Conservation (phyloP, 169 alveolate species). For the Eimeria mitis region DNA sequence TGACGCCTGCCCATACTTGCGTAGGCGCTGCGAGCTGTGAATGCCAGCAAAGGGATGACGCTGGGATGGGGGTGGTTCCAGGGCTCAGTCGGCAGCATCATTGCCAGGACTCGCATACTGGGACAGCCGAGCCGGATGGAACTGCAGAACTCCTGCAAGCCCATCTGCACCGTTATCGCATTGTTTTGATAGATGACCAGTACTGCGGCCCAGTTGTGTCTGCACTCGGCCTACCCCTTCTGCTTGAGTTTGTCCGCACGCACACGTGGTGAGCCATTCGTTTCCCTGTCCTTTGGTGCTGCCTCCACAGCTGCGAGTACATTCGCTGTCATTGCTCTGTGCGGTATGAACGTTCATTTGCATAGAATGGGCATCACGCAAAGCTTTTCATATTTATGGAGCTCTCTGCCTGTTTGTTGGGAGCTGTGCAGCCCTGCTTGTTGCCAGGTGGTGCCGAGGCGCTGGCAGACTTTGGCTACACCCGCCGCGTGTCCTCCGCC, state of each 20-base stretch:
- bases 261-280: constrained; percentile 35
- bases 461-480: constrained; percentile 70
- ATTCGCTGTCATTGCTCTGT: not conserved
- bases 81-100: not conserved
- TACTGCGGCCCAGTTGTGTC: constrained; percentile 64
- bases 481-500: constrained; percentile 46
- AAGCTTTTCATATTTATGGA: not conserved
- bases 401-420: not conserved
- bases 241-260: constrained; percentile 37
- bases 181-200: constrained; percentile 49
- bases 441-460: constrained; percentile 46
- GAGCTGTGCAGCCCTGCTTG: constrained; percentile 57
- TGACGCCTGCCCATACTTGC: constrained; percentile 37
- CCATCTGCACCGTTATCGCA: constrained; percentile 43
- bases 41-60: not conserved
- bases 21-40: not conserved
- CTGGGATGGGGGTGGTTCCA: not conserved
- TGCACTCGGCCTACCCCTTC: constrained; percentile 41
- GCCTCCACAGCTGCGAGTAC: not conserved
- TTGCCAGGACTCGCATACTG: not conserved
- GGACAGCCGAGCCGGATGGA: not conserved
- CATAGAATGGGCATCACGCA: not conserved
- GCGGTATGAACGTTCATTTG: not conserved
- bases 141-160: not conserved
- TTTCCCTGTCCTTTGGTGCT: not conserved